Evolutionary conservation across 495 filamentous ascomycete species (phyloP), one percentile per base, ranked within the genome.

Genomic region (Corynascus novoguineensis): DNA sequence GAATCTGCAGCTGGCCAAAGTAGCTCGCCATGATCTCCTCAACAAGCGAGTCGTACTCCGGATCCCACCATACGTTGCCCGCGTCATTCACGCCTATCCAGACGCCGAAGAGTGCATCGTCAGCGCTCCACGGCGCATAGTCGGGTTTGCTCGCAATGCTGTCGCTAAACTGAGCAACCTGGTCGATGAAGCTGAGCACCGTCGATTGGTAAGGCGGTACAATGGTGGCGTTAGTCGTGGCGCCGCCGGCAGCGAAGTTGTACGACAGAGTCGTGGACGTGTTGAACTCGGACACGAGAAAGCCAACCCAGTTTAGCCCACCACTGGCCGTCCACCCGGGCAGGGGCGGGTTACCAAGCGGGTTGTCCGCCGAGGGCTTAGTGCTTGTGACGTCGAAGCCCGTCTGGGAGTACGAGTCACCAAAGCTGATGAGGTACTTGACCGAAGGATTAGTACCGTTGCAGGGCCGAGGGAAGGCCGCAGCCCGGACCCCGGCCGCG

Each of bases 11-110:
- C 22, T 83, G 67, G 1, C 64, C 63, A 50, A 76, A 75, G 50
- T 89, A 87, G 38, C 77, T 76, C 15, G 74, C 70, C 65, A 86
- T 81, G n/a, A 89, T 77, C 27, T 63, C 65, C 7, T 68, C 69
- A 25, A 82, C 75, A 50, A 88, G 67, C 5, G 55, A 64, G 40
- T 77, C 57, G 22, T 62, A 59, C 48, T 74, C 44, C n/a, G 72
- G 68, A n/a, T 71, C 62, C 57, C 69, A 78, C 68, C 81, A 89
- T 21, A 75, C 76, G 64, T 85, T 85, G 1, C 86, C 85, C 12
- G 90, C 77, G 60, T 93, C 89, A 58, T 93, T 93, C 59, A 93
- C 84, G 32, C 89, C 88, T 50, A 91, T 85, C 78, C 84, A 93
- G 41, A 88, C 72, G 3, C 79, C 80, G 67, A 89, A 88, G 27